Conservation (phyloP, 1,139 yeast species). For the Magnusiomyces tetraspermus region DNA sequence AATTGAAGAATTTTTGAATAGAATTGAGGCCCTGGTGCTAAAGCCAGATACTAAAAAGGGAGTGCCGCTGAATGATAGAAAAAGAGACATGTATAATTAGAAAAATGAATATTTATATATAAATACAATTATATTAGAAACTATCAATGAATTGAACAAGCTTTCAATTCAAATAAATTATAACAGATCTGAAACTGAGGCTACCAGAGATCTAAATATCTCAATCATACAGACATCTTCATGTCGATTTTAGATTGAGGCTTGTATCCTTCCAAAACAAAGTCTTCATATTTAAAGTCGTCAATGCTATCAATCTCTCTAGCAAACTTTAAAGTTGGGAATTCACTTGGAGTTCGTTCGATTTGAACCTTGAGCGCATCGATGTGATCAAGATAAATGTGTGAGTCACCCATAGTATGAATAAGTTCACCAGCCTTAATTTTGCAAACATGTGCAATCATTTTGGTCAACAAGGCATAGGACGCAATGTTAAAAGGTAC, state of each 20-base stretch:
- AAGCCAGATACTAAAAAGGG: background rate
- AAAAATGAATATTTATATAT: no score
- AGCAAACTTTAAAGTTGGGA: conserved; percentile 68
- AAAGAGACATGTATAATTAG: no score
- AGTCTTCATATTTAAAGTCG: conserved; percentile 82
- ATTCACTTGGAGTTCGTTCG: conserved; percentile 59
- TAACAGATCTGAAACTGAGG: no score
- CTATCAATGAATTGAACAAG: background rate
- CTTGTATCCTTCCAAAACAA: conserved; percentile 64
- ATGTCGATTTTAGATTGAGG: conserved; percentile 80
- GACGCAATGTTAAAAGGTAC: conserved; percentile 98
- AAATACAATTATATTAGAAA: no score
- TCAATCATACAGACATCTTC: conserved; percentile 53
- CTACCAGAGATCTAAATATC: no score
- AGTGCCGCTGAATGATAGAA: background rate
- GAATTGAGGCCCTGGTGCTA: background rate
- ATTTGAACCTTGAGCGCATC: conserved; percentile 81
- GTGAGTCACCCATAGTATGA: conserved; percentile 96
- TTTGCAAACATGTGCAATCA: conserved; percentile 91
- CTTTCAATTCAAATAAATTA: no score
- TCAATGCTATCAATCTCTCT: conserved; percentile 66
- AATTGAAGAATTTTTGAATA: background rate
- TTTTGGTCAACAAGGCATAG: conserved; percentile 79
- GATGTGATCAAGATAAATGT: conserved; percentile 83
- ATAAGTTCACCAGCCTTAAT: conserved; percentile 93